Evolutionary conservation across 176 grass and related monocot genomes (phyloP).

Genomic region (Phoenix dactylifera): DNA sequence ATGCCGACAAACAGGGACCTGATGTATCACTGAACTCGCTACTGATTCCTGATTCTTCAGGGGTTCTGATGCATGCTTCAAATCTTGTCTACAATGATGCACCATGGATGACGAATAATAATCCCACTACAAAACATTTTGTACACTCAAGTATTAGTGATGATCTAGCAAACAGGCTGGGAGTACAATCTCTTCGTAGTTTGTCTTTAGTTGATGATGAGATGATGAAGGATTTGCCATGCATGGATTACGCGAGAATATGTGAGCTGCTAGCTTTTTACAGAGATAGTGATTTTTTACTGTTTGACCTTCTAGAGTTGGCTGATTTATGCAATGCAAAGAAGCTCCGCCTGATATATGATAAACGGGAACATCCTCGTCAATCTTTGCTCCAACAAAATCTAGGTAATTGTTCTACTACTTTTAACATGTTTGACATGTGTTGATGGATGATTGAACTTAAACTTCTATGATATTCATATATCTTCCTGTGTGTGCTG

Average conservation of each 20-base stretch:
- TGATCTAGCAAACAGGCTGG: conserved; percentile 79
- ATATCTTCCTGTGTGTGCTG: too few species aligned
- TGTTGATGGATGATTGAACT: too few species aligned
- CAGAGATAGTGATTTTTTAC: conserved; percentile 69
- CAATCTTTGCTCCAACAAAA: conserved; percentile 89
- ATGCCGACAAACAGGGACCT: conserved; percentile 44
- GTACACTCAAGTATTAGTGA: conserved; percentile 75
- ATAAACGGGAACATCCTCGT: conserved; percentile 84
- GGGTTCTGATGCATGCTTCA: conserved; percentile 56
- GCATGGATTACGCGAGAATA: conserved; percentile 82
- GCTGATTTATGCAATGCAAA: conserved; percentile 88
- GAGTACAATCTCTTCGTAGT: conserved; percentile 69
- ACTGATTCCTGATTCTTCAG: conserved; percentile 76
- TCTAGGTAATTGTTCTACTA: conserved; percentile 45
- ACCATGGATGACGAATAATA: conserved; percentile 72
- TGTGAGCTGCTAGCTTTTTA: conserved; percentile 84
- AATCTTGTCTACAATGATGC: conserved; percentile 92
- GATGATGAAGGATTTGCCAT: conserved; percentile 78
- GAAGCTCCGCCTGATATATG: conserved; percentile 91
- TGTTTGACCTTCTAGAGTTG: conserved; percentile 93
- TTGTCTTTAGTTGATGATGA: conserved; percentile 83
- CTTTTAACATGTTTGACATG: too few species aligned
- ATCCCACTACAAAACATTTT: conserved; percentile 52
- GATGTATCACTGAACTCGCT: conserved; percentile 57
- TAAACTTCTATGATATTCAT: too few species aligned